Conservation (phyloP, 306 rosid genomes). For the Citrullus colocynthis region DNA sequence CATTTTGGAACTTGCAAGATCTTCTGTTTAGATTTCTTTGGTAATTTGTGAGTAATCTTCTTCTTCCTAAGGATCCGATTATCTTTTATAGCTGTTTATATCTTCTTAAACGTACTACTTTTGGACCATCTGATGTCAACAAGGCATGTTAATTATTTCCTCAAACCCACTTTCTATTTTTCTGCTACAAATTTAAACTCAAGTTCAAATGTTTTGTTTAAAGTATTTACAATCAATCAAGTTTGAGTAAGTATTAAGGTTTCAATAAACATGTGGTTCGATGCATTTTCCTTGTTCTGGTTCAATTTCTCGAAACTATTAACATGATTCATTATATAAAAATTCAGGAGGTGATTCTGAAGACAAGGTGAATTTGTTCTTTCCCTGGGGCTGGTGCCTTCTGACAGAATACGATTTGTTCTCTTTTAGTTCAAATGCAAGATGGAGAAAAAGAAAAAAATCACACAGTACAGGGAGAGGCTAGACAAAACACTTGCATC, state of each 20-base stretch:
- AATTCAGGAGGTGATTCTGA: not conserved
- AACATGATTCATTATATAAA: not conserved
- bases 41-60: not conserved
- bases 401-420: conserved; percentile 13
- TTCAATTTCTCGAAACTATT: not conserved
- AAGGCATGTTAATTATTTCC: not conserved
- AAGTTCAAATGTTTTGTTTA: not conserved
- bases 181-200: not conserved
- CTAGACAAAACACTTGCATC: conserved; percentile 61
- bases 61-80: not conserved
- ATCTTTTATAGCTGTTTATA: not conserved
- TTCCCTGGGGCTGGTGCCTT: not conserved
- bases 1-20: not conserved
- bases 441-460: conserved; percentile 49
- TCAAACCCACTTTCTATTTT: not conserved
- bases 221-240: not conserved
- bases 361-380: not conserved
- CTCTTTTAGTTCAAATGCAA: conserved; percentile 17
- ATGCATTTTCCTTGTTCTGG: not conserved
- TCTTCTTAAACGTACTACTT: not conserved
- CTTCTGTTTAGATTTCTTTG: not conserved
- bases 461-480: conserved; percentile 65
- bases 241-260: not conserved
- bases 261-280: not conserved
- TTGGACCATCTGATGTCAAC: not conserved